Conservation (phyloP, 805 yeast genomes). For the Starmerella gropengiesseri region DNA sequence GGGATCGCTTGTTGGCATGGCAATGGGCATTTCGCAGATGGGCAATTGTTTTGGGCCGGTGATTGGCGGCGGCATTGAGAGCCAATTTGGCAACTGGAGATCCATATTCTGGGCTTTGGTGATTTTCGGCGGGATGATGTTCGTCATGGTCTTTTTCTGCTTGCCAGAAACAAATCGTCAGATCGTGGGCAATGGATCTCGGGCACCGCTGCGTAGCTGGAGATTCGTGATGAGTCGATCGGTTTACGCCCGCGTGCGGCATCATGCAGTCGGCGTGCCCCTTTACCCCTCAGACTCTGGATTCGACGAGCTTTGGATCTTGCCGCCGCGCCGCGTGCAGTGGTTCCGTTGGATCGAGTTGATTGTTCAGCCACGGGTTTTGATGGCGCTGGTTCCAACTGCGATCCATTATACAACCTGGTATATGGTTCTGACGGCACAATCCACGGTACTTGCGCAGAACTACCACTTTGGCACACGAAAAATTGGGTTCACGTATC, state of each 20-base stretch:
- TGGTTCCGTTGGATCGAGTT: conserved; percentile 33
- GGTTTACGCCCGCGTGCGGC: conserved; percentile 21
- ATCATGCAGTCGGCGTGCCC: conserved; percentile 23
- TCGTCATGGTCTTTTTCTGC: conserved; percentile 29
- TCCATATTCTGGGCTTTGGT: conserved; percentile 55
- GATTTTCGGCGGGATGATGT: conserved; percentile 44
- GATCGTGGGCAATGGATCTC: conserved; percentile 65
- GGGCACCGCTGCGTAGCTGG: conserved; percentile 30
- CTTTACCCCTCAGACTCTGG: conserved; percentile 15
- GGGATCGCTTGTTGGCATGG: conserved; percentile 59
- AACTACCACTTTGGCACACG: conserved; percentile 43
- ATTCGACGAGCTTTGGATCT: conserved; percentile 21
- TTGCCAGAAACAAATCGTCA: conserved; percentile 70
- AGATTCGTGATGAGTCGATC: conserved; percentile 21
- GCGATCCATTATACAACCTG: conserved; percentile 58
- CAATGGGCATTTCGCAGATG: conserved; percentile 50
- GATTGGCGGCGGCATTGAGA: conserved; percentile 43
- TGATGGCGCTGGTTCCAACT: conserved; percentile 42
- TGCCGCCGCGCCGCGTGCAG: conserved; percentile 16
- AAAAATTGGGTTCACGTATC: conserved; percentile 57
- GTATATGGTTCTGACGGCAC: conserved; percentile 57
- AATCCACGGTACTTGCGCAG: conserved; percentile 44
- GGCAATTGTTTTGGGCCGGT: conserved; percentile 76
- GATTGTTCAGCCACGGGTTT: conserved; percentile 38
- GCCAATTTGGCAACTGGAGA: conserved; percentile 49